Evolutionary conservation across 139 green algal genomes (phyloP).

Genomic region (Chlamydomonas sphaeroides): DNA sequence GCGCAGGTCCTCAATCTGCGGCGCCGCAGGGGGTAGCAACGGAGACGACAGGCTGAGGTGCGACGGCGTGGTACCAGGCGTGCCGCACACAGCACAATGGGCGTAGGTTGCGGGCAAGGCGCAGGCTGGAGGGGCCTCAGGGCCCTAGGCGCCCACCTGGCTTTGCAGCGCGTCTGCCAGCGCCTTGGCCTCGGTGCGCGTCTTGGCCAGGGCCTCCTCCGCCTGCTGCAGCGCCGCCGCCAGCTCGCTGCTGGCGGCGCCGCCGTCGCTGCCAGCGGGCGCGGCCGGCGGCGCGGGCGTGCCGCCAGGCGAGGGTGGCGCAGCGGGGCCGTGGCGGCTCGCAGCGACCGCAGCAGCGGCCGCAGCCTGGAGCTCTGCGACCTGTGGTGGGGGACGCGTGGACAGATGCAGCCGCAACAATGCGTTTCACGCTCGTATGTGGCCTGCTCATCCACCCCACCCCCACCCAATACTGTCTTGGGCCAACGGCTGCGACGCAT

Average conservation of each 20-base stretch:
- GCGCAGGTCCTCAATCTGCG: conserved; percentile 40
- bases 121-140: no score
- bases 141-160: conserved; percentile 24
- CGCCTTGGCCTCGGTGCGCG: conserved; percentile 21
- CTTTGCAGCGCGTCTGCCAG: conserved; percentile 29
- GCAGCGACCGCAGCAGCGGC: background rate
- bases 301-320: background rate
- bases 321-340: background rate
- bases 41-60: no score
- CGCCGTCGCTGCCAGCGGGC: background rate
- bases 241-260: background rate
- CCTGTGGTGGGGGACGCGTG: no score
- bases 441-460: no score
- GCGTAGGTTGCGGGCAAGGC: no score
- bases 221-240: background rate
- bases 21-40: no score
- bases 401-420: no score
- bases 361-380: background rate
- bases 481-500: no score
- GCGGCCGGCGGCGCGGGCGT: conserved; percentile 15
- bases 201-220: conserved; percentile 38
- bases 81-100: no score
- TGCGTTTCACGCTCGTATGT: no score
- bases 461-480: no score
- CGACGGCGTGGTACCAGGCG: no score